Percentiles rank a stretch among this genome's conserved stretches.
These are phyloP conservation scores for Cymbopogon flexuosus DNA, from an alignment of 202 grass and related monocot genomes.

Conservation along the genomic window DNA sequence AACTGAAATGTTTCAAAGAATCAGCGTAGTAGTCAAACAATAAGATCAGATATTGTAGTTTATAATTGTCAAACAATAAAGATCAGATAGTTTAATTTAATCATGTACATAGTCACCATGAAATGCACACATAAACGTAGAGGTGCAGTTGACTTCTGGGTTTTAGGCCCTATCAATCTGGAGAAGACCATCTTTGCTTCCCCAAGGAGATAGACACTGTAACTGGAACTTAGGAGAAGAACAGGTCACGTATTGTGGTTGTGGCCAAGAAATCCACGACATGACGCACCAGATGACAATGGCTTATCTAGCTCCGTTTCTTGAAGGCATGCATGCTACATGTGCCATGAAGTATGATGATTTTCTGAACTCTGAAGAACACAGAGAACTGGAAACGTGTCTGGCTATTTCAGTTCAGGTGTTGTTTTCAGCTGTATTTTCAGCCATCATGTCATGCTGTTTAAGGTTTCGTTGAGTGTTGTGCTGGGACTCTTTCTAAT, in stretches of 20 bases:
- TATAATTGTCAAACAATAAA: too few species aligned
- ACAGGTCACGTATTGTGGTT: not conserved
- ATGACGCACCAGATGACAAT: not conserved
- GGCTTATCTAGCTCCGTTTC: not conserved
- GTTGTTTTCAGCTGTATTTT: not conserved
- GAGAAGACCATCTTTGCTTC: constrained; percentile 29
- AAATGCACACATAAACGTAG: not conserved
- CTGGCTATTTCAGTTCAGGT: not conserved
- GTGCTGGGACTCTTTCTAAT: constrained; percentile 2
- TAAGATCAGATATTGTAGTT: not conserved
- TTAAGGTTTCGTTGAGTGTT: not conserved
- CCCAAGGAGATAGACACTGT: constrained; percentile 13
- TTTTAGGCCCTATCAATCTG: not conserved
- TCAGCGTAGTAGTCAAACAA: not conserved
- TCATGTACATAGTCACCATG: not conserved
- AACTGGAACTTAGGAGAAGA: not conserved
- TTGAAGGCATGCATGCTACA: not conserved
- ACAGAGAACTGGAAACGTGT: not conserved
- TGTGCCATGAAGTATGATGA: not conserved
- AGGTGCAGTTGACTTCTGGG: not conserved
- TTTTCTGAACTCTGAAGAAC: not conserved
- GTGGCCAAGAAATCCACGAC: not conserved
- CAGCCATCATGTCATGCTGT: not conserved
- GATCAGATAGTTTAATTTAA: not conserved
- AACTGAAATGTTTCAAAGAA: not conserved